A percentile compares a stretch with the other conserved stretches of the same genome.
Conservation (phyloP, 371 early-diverging fungal genomes). For the Apophysomyces elegans region DNA sequence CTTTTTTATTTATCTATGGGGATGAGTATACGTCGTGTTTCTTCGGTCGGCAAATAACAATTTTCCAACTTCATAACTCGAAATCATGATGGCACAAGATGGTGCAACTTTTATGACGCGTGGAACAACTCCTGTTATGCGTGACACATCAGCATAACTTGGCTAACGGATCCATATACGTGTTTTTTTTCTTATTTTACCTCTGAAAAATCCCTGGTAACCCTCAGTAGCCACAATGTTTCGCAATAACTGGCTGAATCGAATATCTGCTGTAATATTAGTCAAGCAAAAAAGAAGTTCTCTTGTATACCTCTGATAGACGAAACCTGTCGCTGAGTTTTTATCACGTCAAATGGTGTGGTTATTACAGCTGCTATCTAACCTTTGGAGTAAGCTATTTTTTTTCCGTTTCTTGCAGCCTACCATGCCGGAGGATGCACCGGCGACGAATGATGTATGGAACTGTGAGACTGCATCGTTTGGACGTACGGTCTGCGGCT, state of each 20-base stretch:
- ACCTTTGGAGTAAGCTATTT: neutral
- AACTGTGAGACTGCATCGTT: slow-evolving; percentile 43
- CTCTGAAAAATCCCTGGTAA: slow-evolving; percentile 29
- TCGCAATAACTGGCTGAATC: slow-evolving; percentile 24
- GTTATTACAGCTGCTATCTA: slow-evolving; percentile 90
- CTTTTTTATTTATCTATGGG: slow-evolving; percentile 3
- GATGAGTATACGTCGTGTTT: slow-evolving; percentile 11
- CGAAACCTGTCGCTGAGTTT: slow-evolving; percentile 84
- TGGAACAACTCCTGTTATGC: slow-evolving; percentile 63
- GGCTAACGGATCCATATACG: neutral
- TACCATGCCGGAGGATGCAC: slow-evolving; percentile 80
- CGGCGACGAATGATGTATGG: slow-evolving; percentile 70
- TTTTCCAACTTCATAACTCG: slow-evolving; percentile 83
- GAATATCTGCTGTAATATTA: slow-evolving; percentile 24
- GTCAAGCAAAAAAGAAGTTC: neutral
- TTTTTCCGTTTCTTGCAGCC: slow-evolving; percentile 11
- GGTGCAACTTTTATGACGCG: slow-evolving; percentile 93
- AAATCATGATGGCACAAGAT: slow-evolving; percentile 97
- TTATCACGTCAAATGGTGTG: slow-evolving; percentile 96
- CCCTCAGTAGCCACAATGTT: slow-evolving; percentile 36
- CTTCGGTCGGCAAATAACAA: slow-evolving; percentile 48
- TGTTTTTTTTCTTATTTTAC: slow-evolving; percentile 8
- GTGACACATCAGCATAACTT: slow-evolving; percentile 2
- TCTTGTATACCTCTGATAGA: neutral
- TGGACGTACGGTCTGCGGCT: neutral